Base-by-base conservation (phyloP, 2,329 filamentous ascomycete genomes). In the Ascochyta pisi region DNA sequence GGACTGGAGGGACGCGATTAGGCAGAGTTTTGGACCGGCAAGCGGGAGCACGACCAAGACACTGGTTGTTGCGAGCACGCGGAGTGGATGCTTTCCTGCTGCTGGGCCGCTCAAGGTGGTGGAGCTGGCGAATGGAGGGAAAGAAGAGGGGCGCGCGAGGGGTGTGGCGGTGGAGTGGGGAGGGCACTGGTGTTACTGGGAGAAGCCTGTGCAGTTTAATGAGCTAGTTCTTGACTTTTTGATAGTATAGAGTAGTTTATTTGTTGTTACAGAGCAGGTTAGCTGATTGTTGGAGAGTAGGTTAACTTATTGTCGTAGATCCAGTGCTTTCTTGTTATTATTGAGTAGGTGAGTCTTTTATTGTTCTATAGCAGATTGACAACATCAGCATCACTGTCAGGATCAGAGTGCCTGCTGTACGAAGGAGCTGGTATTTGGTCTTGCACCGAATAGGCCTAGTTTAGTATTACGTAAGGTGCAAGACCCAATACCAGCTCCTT, bases 181-280 rank as follows among this genome's bases (percentile, higher is more conserved):
- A n/a, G 69, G 69, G 4, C 69, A 72, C 48, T 72, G 69, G 69
- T 69, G 66, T 40, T 72, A 69, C 39, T 72, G 68, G 67, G 69
- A 72, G 54, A 50, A 67, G 24, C 62, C 69, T 1, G 67, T 65
- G 19, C 50, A 29, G 42, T 72, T 72, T 34, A 67, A 69, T 15
- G 41, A 54, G 24, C 33, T 69, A 37, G 61, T 63, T 0, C 46
- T 65, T 19, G 54, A 48, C 1, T 68, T 68, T 29, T 24, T 58
- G 34, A 9, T 13, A 6, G 35, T 15, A 35, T 40, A 55, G 47
- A 31, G 29, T 2, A 4, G 27, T 29, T 9, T 19, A 19, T 19
- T 19, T 19, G 27, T 19, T 19, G 19, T 19, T 19, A 19, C 19
- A 19, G 19, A 19, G 19, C 19, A 19, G 19, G 19, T 19, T 19